Evolutionary conservation across 768 basidiomycete genomes (phyloP).

Genomic region (Boletus edulis): DNA sequence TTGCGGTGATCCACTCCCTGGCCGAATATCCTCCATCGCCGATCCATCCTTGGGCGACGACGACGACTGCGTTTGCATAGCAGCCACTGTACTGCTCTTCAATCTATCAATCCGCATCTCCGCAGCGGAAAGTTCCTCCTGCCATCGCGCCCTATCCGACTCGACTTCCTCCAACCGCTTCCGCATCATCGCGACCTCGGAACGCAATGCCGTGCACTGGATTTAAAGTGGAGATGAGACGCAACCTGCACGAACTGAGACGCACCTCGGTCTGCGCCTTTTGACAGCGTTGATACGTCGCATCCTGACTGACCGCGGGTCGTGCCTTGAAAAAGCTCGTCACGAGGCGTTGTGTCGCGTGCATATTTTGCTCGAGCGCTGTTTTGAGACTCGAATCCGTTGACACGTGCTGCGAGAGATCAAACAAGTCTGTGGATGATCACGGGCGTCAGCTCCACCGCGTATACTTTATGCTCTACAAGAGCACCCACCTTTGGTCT

Average conservation of each 20-base stretch:
- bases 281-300: slow-evolving; percentile 47
- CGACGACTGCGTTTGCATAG: slow-evolving; percentile 41
- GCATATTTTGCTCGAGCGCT: slow-evolving; percentile 53
- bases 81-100: slow-evolving; percentile 50
- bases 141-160: slow-evolving; percentile 46
- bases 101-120: slow-evolving; percentile 64
- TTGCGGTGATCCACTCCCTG: slow-evolving; percentile 44
- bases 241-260: background rate
- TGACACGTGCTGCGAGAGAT: slow-evolving; percentile 33
- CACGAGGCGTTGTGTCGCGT: slow-evolving; percentile 58
- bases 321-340: slow-evolving; percentile 48
- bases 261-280: slow-evolving; percentile 60
- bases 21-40: slow-evolving; percentile 26
- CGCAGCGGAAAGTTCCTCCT: slow-evolving; percentile 49
- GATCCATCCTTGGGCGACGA: slow-evolving; percentile 33
- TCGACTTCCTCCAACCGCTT: slow-evolving; percentile 50
- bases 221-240: slow-evolving; percentile 9
- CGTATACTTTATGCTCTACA: background rate
- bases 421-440: slow-evolving; percentile 27
- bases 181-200: slow-evolving; percentile 53
- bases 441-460: background rate
- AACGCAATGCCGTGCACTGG: slow-evolving; percentile 57
- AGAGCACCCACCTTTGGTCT: slow-evolving; percentile 38
- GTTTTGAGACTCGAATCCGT: slow-evolving; percentile 32
- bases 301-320: slow-evolving; percentile 34